Conservation (phyloP, 352 stramenopile species). For the Blastocystis sp. region DNA sequence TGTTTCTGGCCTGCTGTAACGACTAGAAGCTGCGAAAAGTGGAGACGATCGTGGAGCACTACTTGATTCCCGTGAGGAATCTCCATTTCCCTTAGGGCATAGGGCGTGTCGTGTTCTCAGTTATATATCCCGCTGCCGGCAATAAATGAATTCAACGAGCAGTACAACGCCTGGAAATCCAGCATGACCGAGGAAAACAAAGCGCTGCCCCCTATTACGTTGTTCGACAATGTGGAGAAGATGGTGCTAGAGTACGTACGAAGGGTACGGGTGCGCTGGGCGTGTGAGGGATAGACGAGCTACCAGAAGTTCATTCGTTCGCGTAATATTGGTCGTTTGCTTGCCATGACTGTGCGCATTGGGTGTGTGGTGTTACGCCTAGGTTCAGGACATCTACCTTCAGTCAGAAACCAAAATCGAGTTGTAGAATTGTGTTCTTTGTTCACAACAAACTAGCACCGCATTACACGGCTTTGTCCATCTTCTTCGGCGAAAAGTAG, state of each 20-base stretch:
- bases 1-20: not conserved
- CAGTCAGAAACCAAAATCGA: constrained; percentile 8
- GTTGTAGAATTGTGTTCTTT: constrained; percentile 7
- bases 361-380: not conserved
- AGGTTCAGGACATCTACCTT: not conserved
- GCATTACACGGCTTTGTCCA: not conserved
- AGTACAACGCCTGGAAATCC: constrained; percentile 6
- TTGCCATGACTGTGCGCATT: constrained; percentile 38
- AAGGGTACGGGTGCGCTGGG: not conserved
- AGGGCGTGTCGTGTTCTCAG: constrained; percentile 42
- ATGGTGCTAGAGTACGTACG: constrained; percentile 19
- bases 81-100: not conserved
- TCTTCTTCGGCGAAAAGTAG: constrained; percentile 39
- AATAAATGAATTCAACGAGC: constrained; percentile 25
- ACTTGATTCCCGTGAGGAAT: constrained; percentile 11
- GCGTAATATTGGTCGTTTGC: constrained; percentile 4
- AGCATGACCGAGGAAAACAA: not conserved
- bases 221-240: constrained; percentile 50
- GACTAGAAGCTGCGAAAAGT: constrained; percentile 46
- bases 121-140: constrained; percentile 39
- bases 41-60: constrained; percentile 53
- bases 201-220: constrained; percentile 23
- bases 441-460: constrained; percentile 5
- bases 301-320: constrained; percentile 70
- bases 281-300: constrained; percentile 21